Evolutionary conservation across 2,329 filamentous ascomycete species (phyloP).

Genomic region (Arthrobotrys musiformis): DNA sequence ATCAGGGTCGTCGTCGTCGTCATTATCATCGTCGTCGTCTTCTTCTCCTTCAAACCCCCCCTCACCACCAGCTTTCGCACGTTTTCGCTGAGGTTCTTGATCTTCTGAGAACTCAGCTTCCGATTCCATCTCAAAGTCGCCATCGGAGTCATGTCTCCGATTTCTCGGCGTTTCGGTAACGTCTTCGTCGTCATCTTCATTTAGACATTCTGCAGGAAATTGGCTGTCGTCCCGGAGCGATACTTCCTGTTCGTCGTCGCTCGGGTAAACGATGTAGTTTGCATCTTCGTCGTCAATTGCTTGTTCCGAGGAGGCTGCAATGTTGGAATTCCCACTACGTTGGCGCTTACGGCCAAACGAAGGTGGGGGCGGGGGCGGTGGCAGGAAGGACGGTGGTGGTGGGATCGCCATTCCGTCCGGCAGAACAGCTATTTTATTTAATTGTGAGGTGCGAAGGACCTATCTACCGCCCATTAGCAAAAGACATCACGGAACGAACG

Average conservation of each 20-base stretch:
- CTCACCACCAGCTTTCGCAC: constrained; percentile 58
- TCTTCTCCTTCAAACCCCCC: constrained; percentile 42
- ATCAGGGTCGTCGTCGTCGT: constrained; percentile 55
- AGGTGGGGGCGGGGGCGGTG: constrained; percentile 39
- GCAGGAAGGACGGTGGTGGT: constrained; percentile 41
- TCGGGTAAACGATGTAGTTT: constrained; percentile 51
- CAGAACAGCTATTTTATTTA: constrained; percentile 46
- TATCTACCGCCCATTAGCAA: constrained; percentile 1
- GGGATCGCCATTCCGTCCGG: constrained; percentile 43
- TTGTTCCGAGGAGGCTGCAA: neutral
- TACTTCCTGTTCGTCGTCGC: constrained; percentile 36
- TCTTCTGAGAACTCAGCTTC: constrained; percentile 60
- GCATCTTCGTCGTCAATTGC: constrained; percentile 31
- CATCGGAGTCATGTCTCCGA: constrained; percentile 58
- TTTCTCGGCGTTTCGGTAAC: constrained; percentile 57
- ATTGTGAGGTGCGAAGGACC: constrained; percentile 48
- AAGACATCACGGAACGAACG: neutral
- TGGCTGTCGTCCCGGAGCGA: neutral
- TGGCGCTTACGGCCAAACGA: constrained; percentile 47
- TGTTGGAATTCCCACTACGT: constrained; percentile 10
- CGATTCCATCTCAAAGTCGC: constrained; percentile 58
- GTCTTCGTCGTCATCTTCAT: constrained; percentile 62
- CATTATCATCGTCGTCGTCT: constrained; percentile 52
- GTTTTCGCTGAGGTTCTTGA: constrained; percentile 61
- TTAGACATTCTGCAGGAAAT: constrained; percentile 57